Conservation (phyloP, 768 basidiomycete species). For the Pluteus cervinus region DNA sequence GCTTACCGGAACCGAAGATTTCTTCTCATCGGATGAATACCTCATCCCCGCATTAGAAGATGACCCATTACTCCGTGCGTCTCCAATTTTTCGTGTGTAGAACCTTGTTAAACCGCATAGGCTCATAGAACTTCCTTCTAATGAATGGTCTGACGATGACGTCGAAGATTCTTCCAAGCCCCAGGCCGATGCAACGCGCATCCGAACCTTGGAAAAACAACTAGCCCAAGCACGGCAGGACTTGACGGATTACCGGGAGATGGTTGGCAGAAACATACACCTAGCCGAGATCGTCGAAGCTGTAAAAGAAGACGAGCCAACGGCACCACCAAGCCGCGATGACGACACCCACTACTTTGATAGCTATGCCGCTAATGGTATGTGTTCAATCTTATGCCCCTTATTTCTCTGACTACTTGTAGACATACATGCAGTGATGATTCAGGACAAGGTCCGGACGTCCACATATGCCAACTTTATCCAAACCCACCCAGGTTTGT, state of each 20-base stretch:
- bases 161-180: no score
- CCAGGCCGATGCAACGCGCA: no score
- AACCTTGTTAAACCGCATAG: conserved; percentile 34
- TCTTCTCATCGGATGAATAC: conserved; percentile 73
- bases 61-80: conserved; percentile 85
- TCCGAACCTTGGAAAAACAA: conserved; percentile 56
- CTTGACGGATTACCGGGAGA: conserved; percentile 52
- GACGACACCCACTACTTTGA: conserved; percentile 94
- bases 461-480: conserved; percentile 92
- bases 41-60: conserved; percentile 79
- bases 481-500: conserved; percentile 71
- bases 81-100: not conserved
- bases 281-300: conserved; percentile 39
- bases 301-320: conserved; percentile 17
- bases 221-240: conserved; percentile 54
- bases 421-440: conserved; percentile 98
- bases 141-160: conserved; percentile 79
- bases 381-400: conserved; percentile 7
- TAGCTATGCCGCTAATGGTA: conserved; percentile 86
- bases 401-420: conserved; percentile 3
- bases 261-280: conserved; percentile 48
- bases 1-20: conserved; percentile 51
- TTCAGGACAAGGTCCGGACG: conserved; percentile 91
- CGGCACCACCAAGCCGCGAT: conserved; percentile 43
- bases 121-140: conserved; percentile 54